Evolutionary conservation across 2,329 filamentous ascomycete species (phyloP).

Genomic region (Chaetothyriales sp.): DNA sequence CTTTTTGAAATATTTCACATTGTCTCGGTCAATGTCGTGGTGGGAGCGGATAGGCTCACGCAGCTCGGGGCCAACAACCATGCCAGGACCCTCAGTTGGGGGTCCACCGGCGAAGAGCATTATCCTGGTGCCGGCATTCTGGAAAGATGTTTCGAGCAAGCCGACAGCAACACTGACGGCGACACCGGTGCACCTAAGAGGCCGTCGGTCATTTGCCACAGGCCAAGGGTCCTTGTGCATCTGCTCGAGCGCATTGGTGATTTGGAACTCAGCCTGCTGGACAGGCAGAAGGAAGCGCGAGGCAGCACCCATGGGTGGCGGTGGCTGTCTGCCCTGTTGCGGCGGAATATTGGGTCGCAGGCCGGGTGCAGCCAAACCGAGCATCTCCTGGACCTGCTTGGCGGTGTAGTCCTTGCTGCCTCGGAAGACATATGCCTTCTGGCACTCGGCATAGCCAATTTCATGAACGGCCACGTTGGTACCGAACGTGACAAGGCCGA

Average conservation of each 20-base stretch:
- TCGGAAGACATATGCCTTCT: constrained; percentile 96
- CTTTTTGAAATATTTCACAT: constrained; percentile 99
- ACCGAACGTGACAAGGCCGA: constrained; percentile 54
- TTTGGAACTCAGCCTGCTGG: constrained; percentile 89
- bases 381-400: constrained; percentile 99
- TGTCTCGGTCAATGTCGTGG: constrained; percentile 96
- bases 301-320: constrained; percentile 62
- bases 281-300: constrained; percentile 87
- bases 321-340: constrained; percentile 52
- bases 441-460: constrained; percentile 92
- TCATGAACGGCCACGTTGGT: constrained; percentile 94
- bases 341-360: constrained; percentile 59
- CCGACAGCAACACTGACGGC: constrained; percentile 92
- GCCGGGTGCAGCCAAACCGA: constrained; percentile 60
- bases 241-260: constrained; percentile 89
- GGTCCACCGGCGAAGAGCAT: constrained; percentile 96
- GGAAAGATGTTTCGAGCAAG: constrained; percentile 83
- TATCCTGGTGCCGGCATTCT: constrained; percentile 84
- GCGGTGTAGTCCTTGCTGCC: constrained; percentile 96
- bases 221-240: constrained; percentile 97
- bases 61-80: constrained; percentile 90
- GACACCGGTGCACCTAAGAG: constrained; percentile 82
- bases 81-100: constrained; percentile 87
- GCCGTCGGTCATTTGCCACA: constrained; percentile 80
- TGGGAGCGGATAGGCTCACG: constrained; percentile 95